A percentile compares a stretch with the other conserved stretches of the same genome.
phyloP scores from a whole-genome alignment of 1,284 basidiomycete genomes.

The Omphalotus olearius region DNA sequence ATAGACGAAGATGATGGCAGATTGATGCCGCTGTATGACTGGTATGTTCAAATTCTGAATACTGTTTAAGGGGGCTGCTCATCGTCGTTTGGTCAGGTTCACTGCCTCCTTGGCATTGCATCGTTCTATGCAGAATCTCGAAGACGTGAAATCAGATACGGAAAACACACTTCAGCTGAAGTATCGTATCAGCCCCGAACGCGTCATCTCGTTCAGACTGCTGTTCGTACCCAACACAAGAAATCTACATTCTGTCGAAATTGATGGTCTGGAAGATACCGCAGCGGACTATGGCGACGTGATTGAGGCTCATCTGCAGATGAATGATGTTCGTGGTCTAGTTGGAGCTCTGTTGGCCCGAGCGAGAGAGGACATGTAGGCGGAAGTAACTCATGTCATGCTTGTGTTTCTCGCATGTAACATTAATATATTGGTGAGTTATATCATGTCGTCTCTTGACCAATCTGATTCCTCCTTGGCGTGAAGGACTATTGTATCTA shows the following conservation, averaged over 20 bases:
- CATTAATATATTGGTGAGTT: too few relatives aligned
- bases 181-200: constrained; percentile 43
- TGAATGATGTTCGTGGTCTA: constrained; percentile 69
- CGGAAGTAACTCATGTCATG: not conserved
- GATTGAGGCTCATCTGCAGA: constrained; percentile 57
- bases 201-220: constrained; percentile 40
- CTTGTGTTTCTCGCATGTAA: too few relatives aligned
- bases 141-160: constrained; percentile 53
- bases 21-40: constrained; percentile 62
- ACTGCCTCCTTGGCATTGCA: constrained; percentile 64
- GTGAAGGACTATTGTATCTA: too few relatives aligned
- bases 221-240: constrained; percentile 68
- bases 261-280: constrained; percentile 44
- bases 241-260: constrained; percentile 53
- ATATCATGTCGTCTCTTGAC: too few relatives aligned
- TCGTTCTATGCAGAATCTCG: constrained; percentile 54
- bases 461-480: too few relatives aligned
- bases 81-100: constrained; percentile 45
- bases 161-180: constrained; percentile 73
- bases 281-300: constrained; percentile 57
- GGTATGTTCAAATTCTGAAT: constrained; percentile 37
- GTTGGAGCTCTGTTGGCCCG: constrained; percentile 60
- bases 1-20: constrained; percentile 64
- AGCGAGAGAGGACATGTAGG: constrained; percentile 23
- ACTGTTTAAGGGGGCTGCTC: not conserved